Evolutionary conservation across 2,329 filamentous ascomycete species (phyloP), one percentile per base, ranked within the genome.

Genomic region (Aspergillus clavatus): DNA sequence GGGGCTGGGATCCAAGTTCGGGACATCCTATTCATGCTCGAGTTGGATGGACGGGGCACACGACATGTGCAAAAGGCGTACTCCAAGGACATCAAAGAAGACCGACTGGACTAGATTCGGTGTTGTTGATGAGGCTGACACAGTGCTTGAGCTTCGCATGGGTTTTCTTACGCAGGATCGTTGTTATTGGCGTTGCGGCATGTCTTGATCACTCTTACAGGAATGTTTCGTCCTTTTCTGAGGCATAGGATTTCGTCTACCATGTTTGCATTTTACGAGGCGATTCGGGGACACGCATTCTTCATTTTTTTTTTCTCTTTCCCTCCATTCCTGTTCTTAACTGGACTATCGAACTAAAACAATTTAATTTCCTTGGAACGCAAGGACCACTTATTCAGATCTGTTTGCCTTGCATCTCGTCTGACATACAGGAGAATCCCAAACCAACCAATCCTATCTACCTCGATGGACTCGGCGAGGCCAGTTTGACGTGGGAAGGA

Each of bases 1-100:
- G 89, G 88, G 24, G 79, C 77, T 54, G 83, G 84, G 21, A 87
- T 96, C 38, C 89, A 96, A 70, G 73, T 95, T 42, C 79, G 91
- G 43, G 91, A 96, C 66, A 83, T 89, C 72, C 74, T 95, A 12
- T 75, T 81, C 16, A 86, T 87, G 48, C 75, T 96, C 38, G 90
- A 95, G 65, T 75, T 82, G 40, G 88, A 95, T 62, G 85, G 87
- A 1, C 77, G 67, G 48, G 69, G 67, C 18, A 58, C 61, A 29
- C 65, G 66, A 33, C 68, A 72, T 55, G 61, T 73, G 42, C 66
- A 72, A 51, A 66, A 68, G 53, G 71, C 66, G 8, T 71, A 72
- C 46, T 61, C 65, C 29, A 70, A 67, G 44, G 68, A 70, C 50
- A 53, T 66, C 31, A 70, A 66, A 53, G 68, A 71, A 52, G 68